Evolutionary conservation across 345 rosid species (phyloP).

Genomic region (Arabidopsis suecica): DNA sequence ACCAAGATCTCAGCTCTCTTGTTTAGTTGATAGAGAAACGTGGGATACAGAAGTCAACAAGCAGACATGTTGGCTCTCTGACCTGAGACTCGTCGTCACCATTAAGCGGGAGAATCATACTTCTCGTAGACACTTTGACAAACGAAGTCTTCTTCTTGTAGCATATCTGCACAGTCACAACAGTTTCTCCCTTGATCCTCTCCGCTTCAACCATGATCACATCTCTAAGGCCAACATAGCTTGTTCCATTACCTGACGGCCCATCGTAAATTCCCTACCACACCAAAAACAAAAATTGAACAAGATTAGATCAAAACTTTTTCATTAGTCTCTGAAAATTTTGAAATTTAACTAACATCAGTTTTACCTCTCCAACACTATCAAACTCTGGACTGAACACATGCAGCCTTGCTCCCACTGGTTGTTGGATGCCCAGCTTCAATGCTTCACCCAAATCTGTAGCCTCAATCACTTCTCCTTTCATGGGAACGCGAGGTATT

Average conservation of each 20-base stretch:
- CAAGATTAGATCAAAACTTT: not conserved
- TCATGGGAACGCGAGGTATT: constrained; percentile 30
- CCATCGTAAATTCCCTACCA: constrained; percentile 28
- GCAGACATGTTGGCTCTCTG: constrained; percentile 33
- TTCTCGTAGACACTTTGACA: not conserved
- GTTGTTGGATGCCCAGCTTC: not conserved
- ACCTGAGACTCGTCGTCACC: constrained; percentile 3
- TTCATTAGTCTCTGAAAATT: not conserved
- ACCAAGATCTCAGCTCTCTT: constrained; percentile 13
- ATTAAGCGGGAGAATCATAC: not conserved
- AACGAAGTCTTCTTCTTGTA: constrained; percentile 26
- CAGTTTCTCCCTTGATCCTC: not conserved
- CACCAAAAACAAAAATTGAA: not conserved
- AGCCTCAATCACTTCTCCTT: constrained; percentile 26
- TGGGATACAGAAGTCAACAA: constrained; percentile 27
- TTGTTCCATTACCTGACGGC: not conserved
- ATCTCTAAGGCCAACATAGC: constrained; percentile 40
- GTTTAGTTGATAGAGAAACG: constrained; percentile 8
- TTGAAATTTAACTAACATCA: not conserved
- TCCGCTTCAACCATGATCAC: not conserved
- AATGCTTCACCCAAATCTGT: not conserved
- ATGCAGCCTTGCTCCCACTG: constrained; percentile 35
- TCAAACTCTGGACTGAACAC: constrained; percentile 33
- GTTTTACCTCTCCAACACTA: constrained; percentile 27
- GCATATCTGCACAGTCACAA: constrained; percentile 11